Base-by-base conservation (phyloP, 2,329 filamentous ascomycete species). In the Coniochaeta sp. region DNA sequence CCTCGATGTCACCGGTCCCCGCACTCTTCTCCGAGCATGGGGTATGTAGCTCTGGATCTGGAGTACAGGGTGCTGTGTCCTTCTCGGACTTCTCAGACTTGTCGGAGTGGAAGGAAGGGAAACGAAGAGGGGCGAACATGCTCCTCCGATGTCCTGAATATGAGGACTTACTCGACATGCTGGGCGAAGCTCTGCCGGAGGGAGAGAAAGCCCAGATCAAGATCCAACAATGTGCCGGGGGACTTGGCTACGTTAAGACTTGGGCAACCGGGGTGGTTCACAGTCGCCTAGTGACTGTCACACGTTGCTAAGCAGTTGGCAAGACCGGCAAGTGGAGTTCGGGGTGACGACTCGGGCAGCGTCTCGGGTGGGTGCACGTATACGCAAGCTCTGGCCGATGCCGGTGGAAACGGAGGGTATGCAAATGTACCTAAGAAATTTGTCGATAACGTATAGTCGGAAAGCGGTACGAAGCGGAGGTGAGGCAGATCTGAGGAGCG, bases 81-180 rank as follows among this genome's bases (percentile, higher is more conserved):
- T 58, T 60, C 60, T 76, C 70, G 64, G 68, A 69, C 47, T 28
- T 52, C 36, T 40, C 34, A n/a, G 69, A 69, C 47, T 28, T 52
- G 22, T 40, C 34, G 22, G 59, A 62, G 54, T 72, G 62, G 61
- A 76, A 71, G 64, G 69, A 69, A 67, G 74, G 73, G 63, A 72
- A 62, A 61, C 71, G 72, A 66, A 72, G 69, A 65, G 72, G 69
- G 65, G 72, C 69, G 64, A 77, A 68, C 59, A 72, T 66, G 61
- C 71, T 70, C 59, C 72, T 71, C 69, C 73, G 70, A 67, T 43
- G 33, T 59, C 31, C 43, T 60, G 57, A 34, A 50, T 38, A 26
- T 38, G 73, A 70, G 63, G 73, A 78, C 75, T 78, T 79, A 75
- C 74, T 74, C 67, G 76, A 77, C 70, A 76, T 73, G 28, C 34